phyloP scores from a whole-genome alignment of 768 basidiomycete species.

The Daedaleopsis nitida region DNA sequence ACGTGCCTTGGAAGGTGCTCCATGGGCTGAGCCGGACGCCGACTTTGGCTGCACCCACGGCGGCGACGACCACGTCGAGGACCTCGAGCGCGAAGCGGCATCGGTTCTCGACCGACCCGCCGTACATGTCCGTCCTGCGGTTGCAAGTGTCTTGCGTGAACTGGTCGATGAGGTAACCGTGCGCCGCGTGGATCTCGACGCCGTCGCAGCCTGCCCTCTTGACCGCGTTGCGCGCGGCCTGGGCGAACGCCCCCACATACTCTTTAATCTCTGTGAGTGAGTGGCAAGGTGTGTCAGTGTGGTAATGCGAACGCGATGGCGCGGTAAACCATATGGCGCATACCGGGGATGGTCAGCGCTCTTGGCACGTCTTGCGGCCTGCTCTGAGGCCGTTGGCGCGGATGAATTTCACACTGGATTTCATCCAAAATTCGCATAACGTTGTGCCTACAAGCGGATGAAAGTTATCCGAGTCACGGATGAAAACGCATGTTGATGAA shows the following conservation, averaged over 20 bases:
- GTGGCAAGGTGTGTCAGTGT: background rate
- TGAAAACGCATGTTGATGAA: no score
- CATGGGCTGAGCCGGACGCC: conserved; percentile 8
- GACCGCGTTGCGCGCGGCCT: conserved; percentile 32
- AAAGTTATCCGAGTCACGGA: no score
- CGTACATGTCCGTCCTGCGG: conserved; percentile 49
- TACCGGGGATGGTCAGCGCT: conserved; percentile 20
- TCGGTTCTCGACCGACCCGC: conserved; percentile 48
- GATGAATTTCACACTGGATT: no score
- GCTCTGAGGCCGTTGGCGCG: no score
- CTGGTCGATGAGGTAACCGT: conserved; percentile 40
- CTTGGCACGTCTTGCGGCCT: conserved; percentile 11
- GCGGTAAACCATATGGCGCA: background rate
- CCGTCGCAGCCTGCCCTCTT: conserved; percentile 28
- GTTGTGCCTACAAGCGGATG: no score
- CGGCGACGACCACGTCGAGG: conserved; percentile 34
- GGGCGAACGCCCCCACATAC: conserved; percentile 35
- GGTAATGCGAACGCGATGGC: no score
- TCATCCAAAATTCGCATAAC: no score
- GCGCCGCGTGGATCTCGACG: conserved; percentile 26
- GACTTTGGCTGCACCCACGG: conserved; percentile 1
- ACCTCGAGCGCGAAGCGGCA: conserved; percentile 44
- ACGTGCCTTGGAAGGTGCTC: conserved; percentile 27
- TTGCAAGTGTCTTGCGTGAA: conserved; percentile 40
- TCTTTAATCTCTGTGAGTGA: conserved; percentile 36